phyloP scores from a whole-genome alignment of 139 green algal genomes.

The Trebouxia sp. region DNA sequence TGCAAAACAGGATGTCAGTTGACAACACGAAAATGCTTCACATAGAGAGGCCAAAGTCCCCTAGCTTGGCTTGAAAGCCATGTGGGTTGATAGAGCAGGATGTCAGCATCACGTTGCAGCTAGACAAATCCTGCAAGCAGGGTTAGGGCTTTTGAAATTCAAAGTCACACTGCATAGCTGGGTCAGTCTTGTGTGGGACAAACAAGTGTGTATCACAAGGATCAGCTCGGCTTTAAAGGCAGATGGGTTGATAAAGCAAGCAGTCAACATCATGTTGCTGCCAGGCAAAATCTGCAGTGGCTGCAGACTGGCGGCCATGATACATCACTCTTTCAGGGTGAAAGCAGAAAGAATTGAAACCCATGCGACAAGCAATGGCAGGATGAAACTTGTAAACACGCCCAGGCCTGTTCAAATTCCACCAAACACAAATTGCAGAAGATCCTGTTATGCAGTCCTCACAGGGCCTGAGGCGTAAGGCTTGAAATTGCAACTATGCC shows the following conservation, averaged over 20 bases:
- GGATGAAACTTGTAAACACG: too few species aligned
- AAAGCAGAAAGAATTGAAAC: too few species aligned
- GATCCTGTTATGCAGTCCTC: too few species aligned
- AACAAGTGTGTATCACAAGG: too few species aligned
- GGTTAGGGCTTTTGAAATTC: background rate
- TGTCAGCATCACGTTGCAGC: constrained; percentile 48
- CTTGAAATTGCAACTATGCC: too few species aligned
- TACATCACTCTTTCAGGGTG: too few species aligned
- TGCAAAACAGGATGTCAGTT: background rate
- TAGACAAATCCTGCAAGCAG: constrained; percentile 34
- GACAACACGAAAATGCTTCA: background rate
- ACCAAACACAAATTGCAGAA: too few species aligned
- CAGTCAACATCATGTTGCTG: constrained; percentile 49
- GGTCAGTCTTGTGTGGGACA: constrained; percentile 76
- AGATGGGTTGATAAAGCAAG: constrained; percentile 20
- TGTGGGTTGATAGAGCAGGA: constrained; percentile 26
- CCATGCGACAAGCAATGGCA: too few species aligned
- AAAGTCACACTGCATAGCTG: constrained; percentile 35
- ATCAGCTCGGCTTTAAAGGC: constrained; percentile 56
- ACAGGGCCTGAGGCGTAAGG: too few species aligned
- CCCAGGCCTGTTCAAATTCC: too few species aligned
- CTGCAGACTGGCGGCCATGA: too few species aligned
- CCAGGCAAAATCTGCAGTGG: too few species aligned
- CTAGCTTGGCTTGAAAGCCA: constrained; percentile 56
- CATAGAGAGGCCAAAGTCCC: constrained; percentile 65